These are phyloP conservation scores for Nothophoma quercina DNA, from an alignment of 2,329 filamentous ascomycete genomes.

Conservation along the genomic window DNA sequence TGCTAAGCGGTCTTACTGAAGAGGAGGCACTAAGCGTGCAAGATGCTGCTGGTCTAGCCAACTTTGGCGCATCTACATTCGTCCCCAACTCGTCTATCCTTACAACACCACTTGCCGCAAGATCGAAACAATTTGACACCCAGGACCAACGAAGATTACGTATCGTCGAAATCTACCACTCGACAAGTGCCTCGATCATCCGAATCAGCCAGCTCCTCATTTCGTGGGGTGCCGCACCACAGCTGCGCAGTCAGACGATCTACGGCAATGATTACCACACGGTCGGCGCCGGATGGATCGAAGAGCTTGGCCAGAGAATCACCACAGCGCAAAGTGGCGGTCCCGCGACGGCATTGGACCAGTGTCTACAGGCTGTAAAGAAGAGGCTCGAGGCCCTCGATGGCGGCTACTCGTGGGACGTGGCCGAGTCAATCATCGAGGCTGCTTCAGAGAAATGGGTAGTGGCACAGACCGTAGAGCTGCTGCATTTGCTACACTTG, in stretches of 20 bases:
- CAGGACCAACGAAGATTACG: conserved; percentile 69
- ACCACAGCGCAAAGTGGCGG: conserved; percentile 49
- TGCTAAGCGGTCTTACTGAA: conserved; percentile 75
- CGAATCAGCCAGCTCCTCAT: conserved; percentile 48
- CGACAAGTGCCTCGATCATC: conserved; percentile 68
- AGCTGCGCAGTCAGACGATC: conserved; percentile 37
- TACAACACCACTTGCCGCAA: conserved; percentile 33
- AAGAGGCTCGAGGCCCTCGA: conserved; percentile 57
- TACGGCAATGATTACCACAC: conserved; percentile 41
- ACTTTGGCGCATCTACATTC: conserved; percentile 62
- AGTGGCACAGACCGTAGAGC: conserved; percentile 71
- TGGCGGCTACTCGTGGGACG: conserved; percentile 56
- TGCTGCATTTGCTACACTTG: conserved; percentile 75
- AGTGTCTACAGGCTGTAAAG: conserved; percentile 59
- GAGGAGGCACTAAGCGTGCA: conserved; percentile 80
- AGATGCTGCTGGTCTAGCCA: conserved; percentile 73
- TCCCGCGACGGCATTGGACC: conserved; percentile 42
- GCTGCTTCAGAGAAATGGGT: conserved; percentile 69
- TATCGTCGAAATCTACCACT: conserved; percentile 75
- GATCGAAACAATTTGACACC: conserved; percentile 62
- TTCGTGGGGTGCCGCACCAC: conserved; percentile 41
- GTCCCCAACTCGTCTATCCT: conserved; percentile 54
- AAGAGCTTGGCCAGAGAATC: conserved; percentile 42
- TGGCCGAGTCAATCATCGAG: conserved; percentile 59
- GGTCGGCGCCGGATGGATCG: conserved; percentile 42